These are phyloP conservation scores for Pichia pseudocactophila DNA, from an alignment of 805 yeast genomes.

Conservation along the genomic window DNA sequence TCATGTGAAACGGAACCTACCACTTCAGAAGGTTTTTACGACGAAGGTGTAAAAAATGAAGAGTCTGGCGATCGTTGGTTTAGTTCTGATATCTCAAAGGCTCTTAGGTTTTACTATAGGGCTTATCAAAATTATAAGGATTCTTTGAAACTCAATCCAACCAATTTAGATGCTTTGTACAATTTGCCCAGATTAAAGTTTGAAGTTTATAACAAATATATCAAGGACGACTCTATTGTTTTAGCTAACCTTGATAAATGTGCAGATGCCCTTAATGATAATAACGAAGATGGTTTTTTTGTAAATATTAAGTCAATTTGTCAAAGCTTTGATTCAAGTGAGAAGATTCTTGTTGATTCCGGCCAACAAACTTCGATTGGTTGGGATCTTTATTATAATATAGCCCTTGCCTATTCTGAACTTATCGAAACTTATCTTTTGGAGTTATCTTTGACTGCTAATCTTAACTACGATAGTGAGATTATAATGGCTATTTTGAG, in stretches of 20 bases:
- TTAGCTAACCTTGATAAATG: constrained; percentile 27
- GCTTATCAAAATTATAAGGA: constrained; percentile 38
- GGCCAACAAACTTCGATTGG: constrained; percentile 15
- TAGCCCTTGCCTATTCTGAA: constrained; percentile 40
- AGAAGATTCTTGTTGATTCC: constrained; percentile 18
- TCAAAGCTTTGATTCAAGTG: constrained; percentile 31
- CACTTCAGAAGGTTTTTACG: constrained; percentile 46
- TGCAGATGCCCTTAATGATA: constrained; percentile 22
- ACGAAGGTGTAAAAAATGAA: constrained; percentile 50
- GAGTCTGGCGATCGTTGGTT: constrained; percentile 75
- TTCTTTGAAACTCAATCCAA: constrained; percentile 26
- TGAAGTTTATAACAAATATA: constrained; percentile 46
- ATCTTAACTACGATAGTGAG: neutral
- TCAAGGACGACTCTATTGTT: constrained; percentile 38
- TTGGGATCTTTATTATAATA: constrained; percentile 39
- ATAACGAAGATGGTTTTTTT: constrained; percentile 26
- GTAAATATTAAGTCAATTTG: constrained; percentile 31
- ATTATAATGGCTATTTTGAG: constrained; percentile 14
- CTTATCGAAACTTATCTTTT: constrained; percentile 29
- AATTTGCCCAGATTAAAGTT: constrained; percentile 51
- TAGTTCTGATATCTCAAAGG: constrained; percentile 54
- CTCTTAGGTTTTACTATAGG: constrained; percentile 53
- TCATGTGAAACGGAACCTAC: constrained; percentile 21
- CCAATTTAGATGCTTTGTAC: constrained; percentile 41
- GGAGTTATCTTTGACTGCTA: constrained; percentile 1